Evolutionary conservation across 2,329 filamentous ascomycete species (phyloP), one percentile per base, ranked within the genome.

Genomic region (Colletotrichum sp.): DNA sequence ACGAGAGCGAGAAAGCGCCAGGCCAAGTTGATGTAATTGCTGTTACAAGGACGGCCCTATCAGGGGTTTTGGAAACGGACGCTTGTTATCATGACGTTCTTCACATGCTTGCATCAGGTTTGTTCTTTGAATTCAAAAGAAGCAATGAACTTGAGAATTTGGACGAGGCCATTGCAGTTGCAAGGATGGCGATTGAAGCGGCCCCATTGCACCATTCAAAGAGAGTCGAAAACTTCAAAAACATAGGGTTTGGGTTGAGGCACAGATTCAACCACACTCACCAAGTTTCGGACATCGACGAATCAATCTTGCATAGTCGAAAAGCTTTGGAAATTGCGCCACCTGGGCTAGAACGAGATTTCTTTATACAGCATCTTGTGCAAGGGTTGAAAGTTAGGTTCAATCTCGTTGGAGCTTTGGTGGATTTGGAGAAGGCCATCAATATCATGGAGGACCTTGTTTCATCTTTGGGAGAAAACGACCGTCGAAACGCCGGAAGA

Each of bases 261-360:
- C 44, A 49, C n/a, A 49, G 44, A 8, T 49, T 49, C 10, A 44
- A 4, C 3, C 0, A 3, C 2, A 49, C 44, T 0, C 18, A 21
- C 1, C 3, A 49, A 21, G 2, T 49, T 12, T 2, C n/a, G 8
- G 44, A 49, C 44, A 21, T 4, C 3, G 44, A 49, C 6, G 44
- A 4, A 2, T 4, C 44, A 21, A 49, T 49, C 0, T 0, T 4
- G 15, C 44, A 49, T 3, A 49, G 44, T 3, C 44, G 44, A 0
- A 3, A n/a, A 1, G 44, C 44, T 0, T 21, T 49, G n/a, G 44
- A 49, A 0, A 21, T 8, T 13, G 1, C 10, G 2, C 0, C 44
- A 8, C 0, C 1, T 21, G 44, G 44, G 0, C 10, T 1, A 5
- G n/a, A 49, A 0, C 18, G 44, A 49, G 44, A 49, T 0, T 3